Evolutionary conservation across 352 stramenopile species (phyloP), one percentile per base, ranked within the genome.

Genomic region (Globisporangium rhizosaccharum): DNA sequence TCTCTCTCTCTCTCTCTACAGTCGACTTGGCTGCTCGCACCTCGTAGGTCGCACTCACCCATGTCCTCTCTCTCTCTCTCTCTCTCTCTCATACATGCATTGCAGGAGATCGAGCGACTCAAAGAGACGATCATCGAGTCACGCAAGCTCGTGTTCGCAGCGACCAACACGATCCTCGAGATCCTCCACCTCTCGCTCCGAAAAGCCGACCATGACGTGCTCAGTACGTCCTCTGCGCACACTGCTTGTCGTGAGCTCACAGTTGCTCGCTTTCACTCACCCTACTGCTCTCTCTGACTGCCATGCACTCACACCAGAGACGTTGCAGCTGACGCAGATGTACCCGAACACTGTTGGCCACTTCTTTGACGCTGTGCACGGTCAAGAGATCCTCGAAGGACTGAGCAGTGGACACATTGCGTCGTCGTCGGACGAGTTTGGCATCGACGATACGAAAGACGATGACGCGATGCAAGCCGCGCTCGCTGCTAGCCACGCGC

Each of bases 331-430:
- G 11, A 71, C 73, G 51, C 65, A 81, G 25, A 88, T 90, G 78
- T 88, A 85, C 50, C 78, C 78, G 0, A 65, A 47, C 0, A 90
- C 80, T 2, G 75, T 70, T 11, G 78, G 76, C 1, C 50, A 62
- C 12, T 90, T 88, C 47, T 86, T 87, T 42, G 67, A 87, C 26
- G 63, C 70, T 25, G 68, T 79, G 12, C 76, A 90, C 55, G 80
- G 80, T 1, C 59, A 76, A 30, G 68, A 80, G 26, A 70, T 87
- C 18, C 64, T 90, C 3, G 72, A 88, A 28, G 73, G 67, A 7
- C 65, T 90, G 26, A 82, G 67, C 25, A 87, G 63, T 56, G 80
- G 78, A 0, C 76, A 87, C 39, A 65, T 81, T 20, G 74, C 82
- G 28, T 62, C 74, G 17, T 68, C 66, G 0, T 76, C 75, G 1